phyloP scores from a whole-genome alignment of 306 rosid species.

The Castanea crenata region DNA sequence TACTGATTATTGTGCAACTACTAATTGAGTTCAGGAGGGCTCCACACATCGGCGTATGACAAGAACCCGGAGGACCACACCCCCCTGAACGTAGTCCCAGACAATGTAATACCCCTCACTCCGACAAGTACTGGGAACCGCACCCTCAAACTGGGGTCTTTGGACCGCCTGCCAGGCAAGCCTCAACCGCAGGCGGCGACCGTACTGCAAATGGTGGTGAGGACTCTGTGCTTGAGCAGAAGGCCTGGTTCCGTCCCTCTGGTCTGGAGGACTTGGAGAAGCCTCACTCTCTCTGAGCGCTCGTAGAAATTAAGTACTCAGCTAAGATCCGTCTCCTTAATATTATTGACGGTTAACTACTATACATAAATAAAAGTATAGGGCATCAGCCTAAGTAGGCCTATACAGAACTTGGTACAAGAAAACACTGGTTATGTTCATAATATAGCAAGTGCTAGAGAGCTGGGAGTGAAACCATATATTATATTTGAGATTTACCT shows the following conservation, averaged over 20 bases:
- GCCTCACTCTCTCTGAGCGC: conserved; percentile 35
- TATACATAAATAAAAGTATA: conserved; percentile 3
- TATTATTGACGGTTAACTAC: neutral
- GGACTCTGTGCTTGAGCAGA: conserved; percentile 62
- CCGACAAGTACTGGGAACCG: conserved; percentile 84
- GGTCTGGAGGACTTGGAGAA: conserved; percentile 93
- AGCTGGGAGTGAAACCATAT: neutral
- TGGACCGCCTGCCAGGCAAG: conserved; percentile 54
- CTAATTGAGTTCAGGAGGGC: conserved; percentile 49
- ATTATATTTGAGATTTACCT: neutral
- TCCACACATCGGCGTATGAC: conserved; percentile 64
- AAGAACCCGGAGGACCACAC: conserved; percentile 73
- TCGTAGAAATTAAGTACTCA: neutral
- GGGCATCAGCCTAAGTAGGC: neutral
- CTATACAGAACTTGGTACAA: neutral
- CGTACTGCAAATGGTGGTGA: conserved; percentile 20
- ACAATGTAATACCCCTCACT: conserved; percentile 55
- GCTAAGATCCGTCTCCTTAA: too few relatives aligned
- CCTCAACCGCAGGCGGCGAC: conserved; percentile 12
- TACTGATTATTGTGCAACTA: neutral
- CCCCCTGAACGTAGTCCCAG: conserved; percentile 52
- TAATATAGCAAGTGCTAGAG: neutral
- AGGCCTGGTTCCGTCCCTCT: conserved; percentile 92
- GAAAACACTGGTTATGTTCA: conserved; percentile 7
- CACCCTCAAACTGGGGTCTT: conserved; percentile 89